phyloP scores from a whole-genome alignment of 1,284 basidiomycete genomes.

The Malassezia slooffiae region DNA sequence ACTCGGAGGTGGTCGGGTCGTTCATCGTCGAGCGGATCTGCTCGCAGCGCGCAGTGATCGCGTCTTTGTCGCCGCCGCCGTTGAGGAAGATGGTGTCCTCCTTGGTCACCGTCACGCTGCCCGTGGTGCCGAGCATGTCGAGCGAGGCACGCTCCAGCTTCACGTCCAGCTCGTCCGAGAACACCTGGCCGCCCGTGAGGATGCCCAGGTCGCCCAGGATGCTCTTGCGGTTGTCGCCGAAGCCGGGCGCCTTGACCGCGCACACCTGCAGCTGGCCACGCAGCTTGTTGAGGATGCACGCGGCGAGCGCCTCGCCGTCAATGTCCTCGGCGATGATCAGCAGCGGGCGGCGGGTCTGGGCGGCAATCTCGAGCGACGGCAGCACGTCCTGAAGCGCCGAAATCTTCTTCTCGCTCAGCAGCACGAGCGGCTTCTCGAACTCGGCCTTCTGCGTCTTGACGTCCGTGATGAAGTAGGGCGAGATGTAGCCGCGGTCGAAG shows the following conservation, averaged over 20 bases:
- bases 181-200: constrained; percentile 91
- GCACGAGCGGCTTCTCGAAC: constrained; percentile 88
- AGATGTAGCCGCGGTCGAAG: constrained; percentile 97
- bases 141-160: constrained; percentile 84
- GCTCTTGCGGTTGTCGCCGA: constrained; percentile 97
- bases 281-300: constrained; percentile 96
- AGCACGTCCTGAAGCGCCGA: constrained; percentile 88
- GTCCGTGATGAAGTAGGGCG: constrained; percentile 97
- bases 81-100: constrained; percentile 96
- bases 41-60: constrained; percentile 56
- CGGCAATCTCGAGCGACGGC: constrained; percentile 82
- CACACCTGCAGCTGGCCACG: constrained; percentile 85
- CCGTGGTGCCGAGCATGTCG: constrained; percentile 83
- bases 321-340: constrained; percentile 95
- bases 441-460: constrained; percentile 93
- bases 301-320: constrained; percentile 92
- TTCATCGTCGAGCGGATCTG: constrained; percentile 77
- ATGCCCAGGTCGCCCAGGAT: constrained; percentile 94
- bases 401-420: constrained; percentile 97
- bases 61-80: constrained; percentile 54
- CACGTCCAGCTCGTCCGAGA: constrained; percentile 95
- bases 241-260: constrained; percentile 92
- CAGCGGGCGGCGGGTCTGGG: constrained; percentile 77
- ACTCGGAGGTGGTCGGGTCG: constrained; percentile 79
- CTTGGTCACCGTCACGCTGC: constrained; percentile 88